Percentiles rank a stretch among this genome's conserved stretches.
These are phyloP conservation scores for Globisporangium spinosum DNA, from an alignment of 352 stramenopile species.

Conservation along the genomic window DNA sequence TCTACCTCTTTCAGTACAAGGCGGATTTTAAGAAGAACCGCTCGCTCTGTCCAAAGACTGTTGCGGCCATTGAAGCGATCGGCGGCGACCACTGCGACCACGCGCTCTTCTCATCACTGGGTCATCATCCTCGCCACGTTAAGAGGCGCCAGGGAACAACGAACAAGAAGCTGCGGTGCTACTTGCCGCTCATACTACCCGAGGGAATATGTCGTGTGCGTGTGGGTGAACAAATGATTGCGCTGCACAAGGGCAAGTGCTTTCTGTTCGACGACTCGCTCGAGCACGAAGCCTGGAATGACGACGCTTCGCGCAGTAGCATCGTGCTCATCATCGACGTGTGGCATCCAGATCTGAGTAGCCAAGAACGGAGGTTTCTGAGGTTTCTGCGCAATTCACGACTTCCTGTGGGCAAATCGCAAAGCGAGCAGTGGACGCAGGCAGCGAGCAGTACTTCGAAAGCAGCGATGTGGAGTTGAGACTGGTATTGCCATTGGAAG, in stretches of 20 bases:
- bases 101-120: not conserved
- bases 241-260: not conserved
- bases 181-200: not conserved
- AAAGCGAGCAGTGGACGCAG: not conserved
- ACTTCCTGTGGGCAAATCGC: not conserved
- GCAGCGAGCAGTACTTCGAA: not conserved
- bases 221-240: not conserved
- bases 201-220: not conserved
- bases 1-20: not conserved
- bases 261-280: not conserved
- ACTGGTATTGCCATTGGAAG: not conserved
- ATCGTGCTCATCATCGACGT: not conserved
- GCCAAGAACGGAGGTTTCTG: not conserved
- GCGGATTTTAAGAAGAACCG: not conserved
- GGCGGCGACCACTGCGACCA: not conserved
- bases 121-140: not conserved
- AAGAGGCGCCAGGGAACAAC: not conserved
- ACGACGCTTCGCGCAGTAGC: not conserved
- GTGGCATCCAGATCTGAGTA: not conserved
- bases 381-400: not conserved
- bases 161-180: not conserved
- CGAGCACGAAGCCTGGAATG: not conserved
- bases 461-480: not conserved
- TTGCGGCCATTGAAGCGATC: not conserved
- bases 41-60: not conserved